These are phyloP conservation scores for Sugiyamaella floridensis DNA, from an alignment of 805 yeast species.

Conservation along the genomic window DNA sequence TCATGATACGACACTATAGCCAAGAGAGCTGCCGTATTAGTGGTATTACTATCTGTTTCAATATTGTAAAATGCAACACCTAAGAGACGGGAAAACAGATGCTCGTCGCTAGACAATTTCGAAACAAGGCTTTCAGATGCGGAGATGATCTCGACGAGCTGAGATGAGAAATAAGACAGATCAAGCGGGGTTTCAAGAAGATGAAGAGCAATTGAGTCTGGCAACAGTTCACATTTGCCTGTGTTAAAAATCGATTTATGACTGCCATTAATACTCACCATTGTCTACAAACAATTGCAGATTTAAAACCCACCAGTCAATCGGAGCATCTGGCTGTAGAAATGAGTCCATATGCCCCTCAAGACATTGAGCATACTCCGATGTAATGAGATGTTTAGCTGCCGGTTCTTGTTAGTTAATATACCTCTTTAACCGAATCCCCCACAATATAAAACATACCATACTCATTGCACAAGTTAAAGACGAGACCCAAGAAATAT, in stretches of 20 bases:
- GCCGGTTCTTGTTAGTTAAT: background rate
- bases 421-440: background rate
- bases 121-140: background rate
- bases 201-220: background rate
- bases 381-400: background rate
- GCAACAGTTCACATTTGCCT: background rate
- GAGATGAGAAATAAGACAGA: background rate
- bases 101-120: background rate
- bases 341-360: background rate
- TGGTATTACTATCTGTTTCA: background rate
- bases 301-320: background rate
- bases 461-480: constrained; percentile 13
- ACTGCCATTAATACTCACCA: constrained; percentile 1
- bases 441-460: background rate
- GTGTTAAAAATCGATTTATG: background rate
- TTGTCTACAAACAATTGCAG: constrained; percentile 4
- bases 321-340: background rate
- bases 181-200: background rate
- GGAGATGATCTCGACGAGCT: background rate
- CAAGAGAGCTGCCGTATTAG: background rate
- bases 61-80: background rate
- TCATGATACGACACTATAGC: background rate
- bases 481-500: constrained; percentile 6
- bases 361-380: background rate
- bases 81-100: background rate